phyloP scores from a whole-genome alignment of 768 basidiomycete species.

The Dacryopinax primogenitus region DNA sequence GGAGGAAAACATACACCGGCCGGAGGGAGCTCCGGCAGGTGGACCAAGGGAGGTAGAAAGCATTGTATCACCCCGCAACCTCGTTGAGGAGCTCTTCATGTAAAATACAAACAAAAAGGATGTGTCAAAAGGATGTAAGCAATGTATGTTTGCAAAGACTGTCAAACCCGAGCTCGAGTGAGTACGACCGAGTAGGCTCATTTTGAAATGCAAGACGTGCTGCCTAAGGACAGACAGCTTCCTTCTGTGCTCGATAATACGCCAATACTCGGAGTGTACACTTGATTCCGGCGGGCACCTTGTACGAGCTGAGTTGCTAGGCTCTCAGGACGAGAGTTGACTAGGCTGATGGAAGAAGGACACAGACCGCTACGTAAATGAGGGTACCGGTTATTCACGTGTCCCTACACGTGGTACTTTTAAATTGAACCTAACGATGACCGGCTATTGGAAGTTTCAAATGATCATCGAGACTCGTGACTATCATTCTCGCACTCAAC shows the following conservation, averaged over 20 bases:
- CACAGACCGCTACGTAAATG: no score
- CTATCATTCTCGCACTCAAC: no score
- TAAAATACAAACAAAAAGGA: neutral
- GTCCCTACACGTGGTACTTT: no score
- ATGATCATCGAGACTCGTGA: no score
- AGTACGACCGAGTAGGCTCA: neutral
- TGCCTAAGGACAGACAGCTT: neutral
- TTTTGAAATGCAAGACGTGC: neutral
- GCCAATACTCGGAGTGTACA: neutral
- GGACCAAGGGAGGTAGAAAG: neutral
- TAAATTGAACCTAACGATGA: no score
- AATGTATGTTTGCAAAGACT: neutral
- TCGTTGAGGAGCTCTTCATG: neutral
- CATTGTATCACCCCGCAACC: neutral
- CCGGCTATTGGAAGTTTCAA: no score
- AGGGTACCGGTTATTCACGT: neutral
- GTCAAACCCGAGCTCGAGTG: neutral
- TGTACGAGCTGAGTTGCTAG: neutral
- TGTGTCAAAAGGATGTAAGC: neutral
- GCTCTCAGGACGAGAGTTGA: neutral
- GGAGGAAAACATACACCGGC: neutral
- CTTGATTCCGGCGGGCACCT: neutral
- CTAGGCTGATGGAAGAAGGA: neutral
- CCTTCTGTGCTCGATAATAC: constrained; percentile 6
- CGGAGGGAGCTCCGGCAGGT: neutral